A percentile compares a stretch with the other conserved stretches of the same genome.
Evolutionary conservation across 768 basidiomycete species (phyloP).

Genomic region (Tulasnella sp.): DNA sequence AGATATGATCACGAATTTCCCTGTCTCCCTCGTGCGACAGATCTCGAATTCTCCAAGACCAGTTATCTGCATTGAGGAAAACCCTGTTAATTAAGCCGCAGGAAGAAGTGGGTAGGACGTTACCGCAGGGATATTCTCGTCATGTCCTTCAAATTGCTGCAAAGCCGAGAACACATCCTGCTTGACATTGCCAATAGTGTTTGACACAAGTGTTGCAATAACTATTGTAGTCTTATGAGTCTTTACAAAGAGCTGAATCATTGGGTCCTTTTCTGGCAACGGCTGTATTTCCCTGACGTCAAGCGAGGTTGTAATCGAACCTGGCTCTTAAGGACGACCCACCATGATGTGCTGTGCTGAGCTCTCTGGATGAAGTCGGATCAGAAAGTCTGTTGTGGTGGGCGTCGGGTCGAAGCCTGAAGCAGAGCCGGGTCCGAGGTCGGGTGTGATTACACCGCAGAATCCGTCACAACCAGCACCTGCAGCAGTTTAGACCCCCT

Average conservation of each 20-base stretch:
- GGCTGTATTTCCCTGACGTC: too few species aligned
- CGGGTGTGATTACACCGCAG: too few species aligned
- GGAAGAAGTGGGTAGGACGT: background rate
- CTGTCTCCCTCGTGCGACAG: slow-evolving; percentile 3
- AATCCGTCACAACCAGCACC: too few species aligned
- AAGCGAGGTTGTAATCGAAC: too few species aligned
- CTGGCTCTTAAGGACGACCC: too few species aligned
- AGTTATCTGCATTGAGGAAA: background rate
- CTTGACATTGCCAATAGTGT: background rate
- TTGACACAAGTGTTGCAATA: slow-evolving; percentile 1
- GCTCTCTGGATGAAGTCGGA: too few species aligned
- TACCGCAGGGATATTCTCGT: background rate
- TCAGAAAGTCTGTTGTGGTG: too few species aligned
- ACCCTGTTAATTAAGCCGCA: background rate
- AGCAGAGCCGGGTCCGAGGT: too few species aligned
- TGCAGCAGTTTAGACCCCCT: too few species aligned
- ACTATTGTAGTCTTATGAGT: slow-evolving; percentile 7
- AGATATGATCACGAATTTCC: slow-evolving; percentile 1
- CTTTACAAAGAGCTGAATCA: slow-evolving; percentile 9
- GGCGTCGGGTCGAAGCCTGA: too few species aligned
- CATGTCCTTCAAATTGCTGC: slow-evolving; percentile 5
- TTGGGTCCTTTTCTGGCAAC: background rate
- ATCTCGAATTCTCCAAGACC: slow-evolving; percentile 3
- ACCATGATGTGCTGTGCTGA: too few species aligned
- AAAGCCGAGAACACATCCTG: slow-evolving; percentile 8